Evolutionary conservation across 2,329 filamentous ascomycete genomes (phyloP), one percentile per base, ranked within the genome.

Genomic region (Aspergillus carbonarius): DNA sequence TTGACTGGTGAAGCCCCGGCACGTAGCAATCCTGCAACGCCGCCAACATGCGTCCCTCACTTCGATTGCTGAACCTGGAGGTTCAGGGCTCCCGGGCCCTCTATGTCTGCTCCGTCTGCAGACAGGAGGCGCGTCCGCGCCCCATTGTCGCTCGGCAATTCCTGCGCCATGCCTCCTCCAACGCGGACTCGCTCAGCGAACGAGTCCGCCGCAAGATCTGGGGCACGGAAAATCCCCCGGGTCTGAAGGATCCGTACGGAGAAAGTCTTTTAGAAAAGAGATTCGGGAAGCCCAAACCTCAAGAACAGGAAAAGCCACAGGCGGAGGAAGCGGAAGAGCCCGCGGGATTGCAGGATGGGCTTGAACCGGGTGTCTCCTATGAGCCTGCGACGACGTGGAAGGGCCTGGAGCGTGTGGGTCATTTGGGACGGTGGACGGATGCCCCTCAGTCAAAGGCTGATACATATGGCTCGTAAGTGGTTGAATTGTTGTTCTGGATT

Each of bases 341-440:
- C 32, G 58, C 39, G n/a, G 60, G 54, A 20, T 40, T 59, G 23
- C 49, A 63, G 34, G 54, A 66, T 17, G 51, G 54, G 37, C 52
- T 44, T 9, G 50, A 56, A 27, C 55, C 61, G 15, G 66, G 66
- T 49, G 61, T 71, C 10, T 18, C 49, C 25, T 85, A 85, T 70
- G 67, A 74, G 52, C 76, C 76, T 17, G 79, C 83, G 25, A 70
- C 69, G 34, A 80, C 74, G 3, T 84, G 82, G 81, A 74, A 83
- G 54, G 81, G 80, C 0, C 70, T 89, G 59, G 77, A 82, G 63
- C 74, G 73, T 51, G 76, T 88, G 34, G 87, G 87, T 6, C 78
- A 79, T 59, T 67, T 79, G 48, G 75, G 73, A 40, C 71, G 68
- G 58, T 80, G 76, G 76, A 68, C 63, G 37, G 68, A 78, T 42